These are phyloP conservation scores for Nemania sp. DNA, from an alignment of 2,329 filamentous ascomycete species.

Conservation along the genomic window DNA sequence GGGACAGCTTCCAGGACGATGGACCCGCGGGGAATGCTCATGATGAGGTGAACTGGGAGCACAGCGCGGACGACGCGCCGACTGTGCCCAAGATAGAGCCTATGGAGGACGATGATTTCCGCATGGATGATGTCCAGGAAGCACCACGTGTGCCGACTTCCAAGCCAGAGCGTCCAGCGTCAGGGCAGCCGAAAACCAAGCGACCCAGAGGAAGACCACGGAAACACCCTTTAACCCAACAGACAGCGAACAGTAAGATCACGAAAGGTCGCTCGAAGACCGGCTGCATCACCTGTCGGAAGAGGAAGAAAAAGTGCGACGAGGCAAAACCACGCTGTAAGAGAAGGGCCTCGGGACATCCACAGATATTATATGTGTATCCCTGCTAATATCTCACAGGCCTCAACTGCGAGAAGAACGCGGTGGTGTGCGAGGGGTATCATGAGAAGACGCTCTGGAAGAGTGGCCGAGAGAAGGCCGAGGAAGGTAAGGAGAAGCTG, in stretches of 20 bases:
- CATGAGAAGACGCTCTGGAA: conserved; percentile 86
- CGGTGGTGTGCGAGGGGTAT: conserved; percentile 88
- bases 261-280: conserved; percentile 77
- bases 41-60: conserved; percentile 52
- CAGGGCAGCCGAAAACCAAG: conserved; percentile 52
- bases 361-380: no score
- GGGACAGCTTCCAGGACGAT: conserved; percentile 47
- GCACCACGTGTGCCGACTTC: conserved; percentile 42
- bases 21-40: conserved; percentile 43
- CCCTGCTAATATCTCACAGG: conserved; percentile 50
- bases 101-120: conserved; percentile 57
- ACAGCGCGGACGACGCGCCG: conserved; percentile 49
- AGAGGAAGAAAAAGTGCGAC: conserved; percentile 73
- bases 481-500: conserved; percentile 57
- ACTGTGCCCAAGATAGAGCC: conserved; percentile 61
- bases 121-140: conserved; percentile 56
- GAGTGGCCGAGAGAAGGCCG: conserved; percentile 76
- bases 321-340: conserved; percentile 68
- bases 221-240: conserved; percentile 72
- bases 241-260: conserved; percentile 64
- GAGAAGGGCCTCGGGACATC: conserved; percentile 6
- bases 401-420: conserved; percentile 90
- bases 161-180: conserved; percentile 25
- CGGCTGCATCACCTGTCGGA: conserved; percentile 67
- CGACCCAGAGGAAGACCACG: conserved; percentile 78